Percentiles rank a stretch among this genome's conserved stretches.
Evolutionary conservation across 2,329 filamentous ascomycete species (phyloP).

Genomic region (Botrytis sinoallii): DNA sequence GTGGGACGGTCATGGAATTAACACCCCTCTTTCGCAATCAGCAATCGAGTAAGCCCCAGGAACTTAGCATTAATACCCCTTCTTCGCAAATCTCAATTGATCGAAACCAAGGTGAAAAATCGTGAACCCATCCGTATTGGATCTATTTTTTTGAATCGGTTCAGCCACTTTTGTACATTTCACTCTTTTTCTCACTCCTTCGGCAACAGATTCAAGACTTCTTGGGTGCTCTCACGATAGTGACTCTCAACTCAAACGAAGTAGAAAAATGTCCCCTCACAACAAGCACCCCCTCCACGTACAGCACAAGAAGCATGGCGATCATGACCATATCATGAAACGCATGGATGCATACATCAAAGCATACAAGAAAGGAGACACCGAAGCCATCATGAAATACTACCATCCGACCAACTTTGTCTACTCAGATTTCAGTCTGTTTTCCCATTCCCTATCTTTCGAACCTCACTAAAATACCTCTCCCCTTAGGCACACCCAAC

Average conservation of each 20-base stretch:
- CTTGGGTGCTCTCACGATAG: not conserved
- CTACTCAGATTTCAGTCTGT: slow-evolving; percentile 8
- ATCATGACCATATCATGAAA: slow-evolving; percentile 9
- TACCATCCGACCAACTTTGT: slow-evolving; percentile 14
- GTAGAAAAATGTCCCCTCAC: not conserved
- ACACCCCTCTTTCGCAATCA: not conserved
- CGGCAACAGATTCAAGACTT: not conserved
- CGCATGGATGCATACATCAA: slow-evolving; percentile 12
- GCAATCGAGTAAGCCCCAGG: not conserved
- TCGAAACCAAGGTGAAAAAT: not conserved
- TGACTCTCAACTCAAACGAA: not conserved
- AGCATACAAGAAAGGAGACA: not conserved
- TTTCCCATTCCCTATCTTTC: not conserved
- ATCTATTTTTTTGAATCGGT: fast-evolving
- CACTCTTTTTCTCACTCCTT: not conserved
- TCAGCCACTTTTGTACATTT: not conserved
- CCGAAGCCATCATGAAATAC: slow-evolving; percentile 12
- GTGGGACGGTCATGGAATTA: not conserved
- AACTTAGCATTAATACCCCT: not conserved
- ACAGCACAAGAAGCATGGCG: not conserved
- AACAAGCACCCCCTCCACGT: not conserved
- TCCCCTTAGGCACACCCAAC: not conserved
- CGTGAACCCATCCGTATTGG: not conserved
- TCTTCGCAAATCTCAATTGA: not conserved
- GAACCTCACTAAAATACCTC: not conserved